Evolutionary conservation across 495 filamentous ascomycete genomes (phyloP).

Genomic region (Talaromyces thailandensis): DNA sequence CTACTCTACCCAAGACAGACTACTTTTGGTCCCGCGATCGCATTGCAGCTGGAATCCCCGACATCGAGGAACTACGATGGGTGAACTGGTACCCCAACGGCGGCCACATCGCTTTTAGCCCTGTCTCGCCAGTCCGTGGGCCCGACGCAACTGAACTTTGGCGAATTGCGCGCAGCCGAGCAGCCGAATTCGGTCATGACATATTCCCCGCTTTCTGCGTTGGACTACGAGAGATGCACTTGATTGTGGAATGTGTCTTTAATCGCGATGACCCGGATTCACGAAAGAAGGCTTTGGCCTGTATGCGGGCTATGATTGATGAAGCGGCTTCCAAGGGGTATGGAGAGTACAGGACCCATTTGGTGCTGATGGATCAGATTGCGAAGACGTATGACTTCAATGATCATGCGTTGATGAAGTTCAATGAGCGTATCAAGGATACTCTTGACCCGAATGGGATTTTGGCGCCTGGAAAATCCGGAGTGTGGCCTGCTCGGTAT

Average conservation of each 20-base stretch:
- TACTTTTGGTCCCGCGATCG: constrained; percentile 31
- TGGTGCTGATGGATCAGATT: constrained; percentile 46
- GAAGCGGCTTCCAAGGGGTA: constrained; percentile 36
- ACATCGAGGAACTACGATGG: constrained; percentile 44
- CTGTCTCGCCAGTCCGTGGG: constrained; percentile 41
- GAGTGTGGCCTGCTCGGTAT: constrained; percentile 48
- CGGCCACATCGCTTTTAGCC: constrained; percentile 44
- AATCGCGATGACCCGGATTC: constrained; percentile 34
- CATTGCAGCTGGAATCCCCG: constrained; percentile 36
- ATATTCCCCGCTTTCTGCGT: constrained; percentile 43
- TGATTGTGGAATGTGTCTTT: constrained; percentile 48
- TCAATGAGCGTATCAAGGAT: constrained; percentile 49
- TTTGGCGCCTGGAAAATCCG: constrained; percentile 45
- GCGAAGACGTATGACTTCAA: constrained; percentile 45
- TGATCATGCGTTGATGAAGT: constrained; percentile 40
- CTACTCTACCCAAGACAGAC: constrained; percentile 23
- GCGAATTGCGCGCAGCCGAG: constrained; percentile 27
- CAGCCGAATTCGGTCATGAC: constrained; percentile 36
- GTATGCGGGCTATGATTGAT: constrained; percentile 35
- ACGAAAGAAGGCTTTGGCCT: constrained; percentile 25
- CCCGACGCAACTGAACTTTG: constrained; percentile 38
- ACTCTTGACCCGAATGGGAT: constrained; percentile 50
- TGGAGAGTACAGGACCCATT: constrained; percentile 46
- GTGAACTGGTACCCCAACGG: constrained; percentile 49
- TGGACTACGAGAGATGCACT: constrained; percentile 44